Evolutionary conservation across 1,284 basidiomycete species (phyloP).

Genomic region (Pseudozyma sp.): DNA sequence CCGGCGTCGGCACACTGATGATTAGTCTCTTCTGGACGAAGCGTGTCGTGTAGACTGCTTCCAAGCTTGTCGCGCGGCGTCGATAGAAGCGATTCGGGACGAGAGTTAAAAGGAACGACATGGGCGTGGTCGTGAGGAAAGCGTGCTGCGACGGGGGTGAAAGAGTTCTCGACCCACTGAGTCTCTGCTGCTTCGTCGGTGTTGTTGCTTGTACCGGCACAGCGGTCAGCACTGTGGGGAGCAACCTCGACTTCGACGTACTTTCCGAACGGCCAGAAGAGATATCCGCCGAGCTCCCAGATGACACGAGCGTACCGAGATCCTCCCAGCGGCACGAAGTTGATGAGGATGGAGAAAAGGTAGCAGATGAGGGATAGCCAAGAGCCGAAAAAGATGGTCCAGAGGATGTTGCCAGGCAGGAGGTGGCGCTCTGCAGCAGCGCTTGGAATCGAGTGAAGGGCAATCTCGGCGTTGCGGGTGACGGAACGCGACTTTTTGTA

Average conservation of each 20-base stretch:
- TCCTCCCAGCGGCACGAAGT: slow-evolving; percentile 80
- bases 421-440: slow-evolving; percentile 90
- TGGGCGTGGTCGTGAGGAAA: slow-evolving; percentile 61
- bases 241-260: slow-evolving; percentile 85
- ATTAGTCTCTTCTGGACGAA: slow-evolving; percentile 16
- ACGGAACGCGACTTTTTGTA: slow-evolving; percentile 98
- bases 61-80: slow-evolving; percentile 27
- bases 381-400: slow-evolving; percentile 81
- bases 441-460: slow-evolving; percentile 89
- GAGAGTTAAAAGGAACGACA: slow-evolving; percentile 54
- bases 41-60: slow-evolving; percentile 34
- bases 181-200: slow-evolving; percentile 17
- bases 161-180: slow-evolving; percentile 70
- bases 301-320: slow-evolving; percentile 86
- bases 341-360: slow-evolving; percentile 77
- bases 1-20: slow-evolving; percentile 29
- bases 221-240: slow-evolving; percentile 56
- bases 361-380: slow-evolving; percentile 86
- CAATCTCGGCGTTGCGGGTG: slow-evolving; percentile 93
- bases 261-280: slow-evolving; percentile 98
- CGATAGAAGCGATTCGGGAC: slow-evolving; percentile 27
- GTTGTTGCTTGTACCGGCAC: slow-evolving; percentile 20
- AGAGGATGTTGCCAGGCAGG: slow-evolving; percentile 90
- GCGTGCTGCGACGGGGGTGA: slow-evolving; percentile 59
- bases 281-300: slow-evolving; percentile 93